Base-by-base conservation (phyloP, 2,329 filamentous ascomycete genomes). In the Curvularia verruculosa region DNA sequence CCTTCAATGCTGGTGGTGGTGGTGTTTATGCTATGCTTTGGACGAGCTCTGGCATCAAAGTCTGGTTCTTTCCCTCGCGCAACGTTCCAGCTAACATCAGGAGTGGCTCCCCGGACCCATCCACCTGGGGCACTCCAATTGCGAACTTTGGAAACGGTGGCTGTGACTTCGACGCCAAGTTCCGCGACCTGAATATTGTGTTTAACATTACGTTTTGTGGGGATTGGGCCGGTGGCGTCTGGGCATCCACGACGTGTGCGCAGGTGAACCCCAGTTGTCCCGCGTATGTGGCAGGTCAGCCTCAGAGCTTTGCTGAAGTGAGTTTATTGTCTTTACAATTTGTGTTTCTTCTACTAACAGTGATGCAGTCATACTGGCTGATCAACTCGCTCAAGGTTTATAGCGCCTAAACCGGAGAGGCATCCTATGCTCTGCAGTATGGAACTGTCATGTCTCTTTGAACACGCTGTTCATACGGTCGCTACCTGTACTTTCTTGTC, bases 131-230 rank as follows among this genome's bases (percentile, higher is more conserved):
- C 23, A 65, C 66, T 6, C 79, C 80, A 1, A 62, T 69, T 45
- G 77, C 75, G 23, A 75, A 77, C 49, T 75, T 71, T 43, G 69
- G 65, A 12, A 49, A 39, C 19, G 56, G 43, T 10, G 74, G 72
- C 4, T 79, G 77, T 55, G 59, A 77, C 39, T 76, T 76, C 39
- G 69, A 71, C 50, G 59, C 63, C 10, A 72, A 69, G 54, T 77
- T 78, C 39, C 65, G 58, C 23, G 67, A 77, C 50, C 60, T 77
- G 66, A 75, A 70, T 18, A 72, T 79, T 39, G 73, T 78, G 21
- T 79, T 85, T 54, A 80, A 84, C 61, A 81, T 78, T 1, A 82
- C 81, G 1, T 84, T 85, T 70, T 85, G 83, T 58, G 83, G 83
- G 31, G 80, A 83, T 51, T 85, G 83, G 82, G 83, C 83, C 7